phyloP scores from a whole-genome alignment of 441 rosid genomes.

The Corymbia calophylla region DNA sequence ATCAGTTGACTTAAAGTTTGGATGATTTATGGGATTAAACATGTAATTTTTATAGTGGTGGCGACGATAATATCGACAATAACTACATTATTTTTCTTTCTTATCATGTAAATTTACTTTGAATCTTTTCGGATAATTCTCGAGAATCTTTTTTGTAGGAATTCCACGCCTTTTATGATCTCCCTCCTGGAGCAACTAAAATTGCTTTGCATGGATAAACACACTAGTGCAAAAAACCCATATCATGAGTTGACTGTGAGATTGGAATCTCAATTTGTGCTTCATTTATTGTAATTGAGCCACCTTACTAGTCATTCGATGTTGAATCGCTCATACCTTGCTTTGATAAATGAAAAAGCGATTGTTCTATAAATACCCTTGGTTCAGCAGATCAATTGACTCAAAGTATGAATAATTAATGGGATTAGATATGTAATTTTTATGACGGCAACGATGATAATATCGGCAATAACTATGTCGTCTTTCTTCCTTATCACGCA shows the following conservation, averaged over 20 bases:
- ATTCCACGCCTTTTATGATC: too few species aligned
- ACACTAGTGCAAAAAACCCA: neutral
- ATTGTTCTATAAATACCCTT: neutral
- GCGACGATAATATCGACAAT: neutral
- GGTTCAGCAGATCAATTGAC: neutral
- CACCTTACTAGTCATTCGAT: neutral
- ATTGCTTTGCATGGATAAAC: too few species aligned
- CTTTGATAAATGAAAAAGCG: neutral
- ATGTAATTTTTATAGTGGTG: neutral
- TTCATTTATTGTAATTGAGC: neutral
- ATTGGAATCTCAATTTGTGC: neutral
- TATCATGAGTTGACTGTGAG: too few species aligned
- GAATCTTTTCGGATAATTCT: neutral
- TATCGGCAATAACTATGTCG: neutral
- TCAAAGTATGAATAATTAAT: neutral
- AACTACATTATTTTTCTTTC: neutral
- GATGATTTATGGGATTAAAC: neutral
- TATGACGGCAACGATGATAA: neutral
- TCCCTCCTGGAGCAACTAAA: too few species aligned
- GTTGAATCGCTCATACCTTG: neutral
- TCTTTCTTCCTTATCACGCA: neutral
- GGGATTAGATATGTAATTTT: neutral
- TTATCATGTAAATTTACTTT: neutral
- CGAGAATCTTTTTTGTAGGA: too few species aligned
- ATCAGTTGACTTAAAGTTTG: neutral